phyloP scores from a whole-genome alignment of 805 yeast species.

The Ogataea chonburiensis region DNA sequence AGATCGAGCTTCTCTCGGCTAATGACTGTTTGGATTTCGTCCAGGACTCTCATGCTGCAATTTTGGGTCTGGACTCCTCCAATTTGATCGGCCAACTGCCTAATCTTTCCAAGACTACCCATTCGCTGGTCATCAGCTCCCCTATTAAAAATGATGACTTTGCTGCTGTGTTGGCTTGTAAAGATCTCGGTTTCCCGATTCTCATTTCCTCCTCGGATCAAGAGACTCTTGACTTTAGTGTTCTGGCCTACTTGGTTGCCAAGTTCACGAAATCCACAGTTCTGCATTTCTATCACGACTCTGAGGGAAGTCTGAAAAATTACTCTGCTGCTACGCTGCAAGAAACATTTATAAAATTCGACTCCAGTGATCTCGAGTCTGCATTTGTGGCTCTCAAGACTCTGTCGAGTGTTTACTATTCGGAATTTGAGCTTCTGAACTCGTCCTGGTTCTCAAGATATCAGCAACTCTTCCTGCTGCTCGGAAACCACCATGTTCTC shows the following conservation, averaged over 20 bases:
- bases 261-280: constrained; percentile 51
- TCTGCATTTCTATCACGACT: constrained; percentile 57
- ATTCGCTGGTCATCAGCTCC: constrained; percentile 55
- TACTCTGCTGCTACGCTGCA: constrained; percentile 9
- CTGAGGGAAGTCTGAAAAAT: constrained; percentile 8
- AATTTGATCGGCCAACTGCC: constrained; percentile 63
- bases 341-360: constrained; percentile 19
- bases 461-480: constrained; percentile 50
- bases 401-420: constrained; percentile 30
- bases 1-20: constrained; percentile 28
- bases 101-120: constrained; percentile 40
- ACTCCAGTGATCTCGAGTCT: constrained; percentile 32
- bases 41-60: constrained; percentile 36
- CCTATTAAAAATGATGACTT: constrained; percentile 61
- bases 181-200: constrained; percentile 64
- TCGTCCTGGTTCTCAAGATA: constrained; percentile 26
- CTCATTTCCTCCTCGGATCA: constrained; percentile 62
- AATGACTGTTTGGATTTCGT: constrained; percentile 56
- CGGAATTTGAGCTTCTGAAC: constrained; percentile 39
- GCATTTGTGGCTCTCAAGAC: constrained; percentile 34
- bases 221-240: constrained; percentile 54
- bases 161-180: constrained; percentile 65
- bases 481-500: constrained; percentile 50
- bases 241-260: constrained; percentile 60
- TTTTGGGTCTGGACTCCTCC: constrained; percentile 53